Base-by-base conservation (phyloP, 805 yeast species). In the Helenozyma baotianmanensis region DNA sequence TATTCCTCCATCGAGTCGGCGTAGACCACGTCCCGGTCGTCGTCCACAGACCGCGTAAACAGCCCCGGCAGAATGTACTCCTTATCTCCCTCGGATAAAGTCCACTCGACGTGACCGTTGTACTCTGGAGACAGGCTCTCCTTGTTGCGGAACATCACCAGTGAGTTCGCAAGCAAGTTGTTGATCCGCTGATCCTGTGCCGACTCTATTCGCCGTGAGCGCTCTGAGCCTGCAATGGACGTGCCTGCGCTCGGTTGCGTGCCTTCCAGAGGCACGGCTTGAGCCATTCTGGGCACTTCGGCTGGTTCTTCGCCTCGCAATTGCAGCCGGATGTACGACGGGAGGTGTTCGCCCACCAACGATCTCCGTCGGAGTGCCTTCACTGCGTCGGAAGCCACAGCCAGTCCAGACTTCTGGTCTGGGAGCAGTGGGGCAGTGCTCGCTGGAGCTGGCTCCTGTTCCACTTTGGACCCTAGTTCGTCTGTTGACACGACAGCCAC, bases 21-120 rank as follows among this genome's bases (percentile, higher is more conserved):
- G 43, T 27, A 17, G 19, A 17, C 7, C 12, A 44, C 30, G 18
- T 52, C 53, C 8, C 48, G 53, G 14, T 42, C 50, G 13, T 35
- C 35, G 18, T 38, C 45, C 6, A 38, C 18, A 29, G 51, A 56
- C 26, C 47, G 48, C 3, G 63, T 54, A 28, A 64, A 43, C 60
- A 55, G 61, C 29, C 52, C 52, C 9, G 72, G 70, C 68, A 60
- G 68, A 14, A 64, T 54, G 38, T 65, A 64, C 38, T 64, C 68
- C 32, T 49, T 56, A 28, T 61, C 64, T 13, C 50, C 54, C 6
- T 47, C 60, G 4, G 44, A 39, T 2, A 43, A 37, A 2, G 33
- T 32, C 4, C 35, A 34, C 1, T 44, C 56, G 17, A 6, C 8
- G 19, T 17, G 19, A 17, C 19, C 19, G 19, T 17, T 8, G 19